Evolutionary conservation across 2,329 filamentous ascomycete species (phyloP).

Genomic region (Scedosporium apiospermum): DNA sequence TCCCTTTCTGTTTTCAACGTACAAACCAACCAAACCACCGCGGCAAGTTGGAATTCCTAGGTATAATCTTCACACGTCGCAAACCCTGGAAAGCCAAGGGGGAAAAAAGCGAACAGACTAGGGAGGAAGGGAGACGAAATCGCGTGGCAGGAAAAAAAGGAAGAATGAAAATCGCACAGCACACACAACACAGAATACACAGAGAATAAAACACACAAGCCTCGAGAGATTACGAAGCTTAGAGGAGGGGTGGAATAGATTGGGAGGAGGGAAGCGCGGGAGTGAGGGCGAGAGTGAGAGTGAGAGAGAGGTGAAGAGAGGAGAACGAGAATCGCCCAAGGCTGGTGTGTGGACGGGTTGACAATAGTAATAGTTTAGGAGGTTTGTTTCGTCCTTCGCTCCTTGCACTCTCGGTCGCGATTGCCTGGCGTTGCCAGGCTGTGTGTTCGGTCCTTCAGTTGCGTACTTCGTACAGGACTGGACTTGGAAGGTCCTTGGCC

Average conservation of each 20-base stretch:
- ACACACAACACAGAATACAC: neutral
- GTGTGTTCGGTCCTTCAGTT: neutral
- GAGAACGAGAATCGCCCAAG: neutral
- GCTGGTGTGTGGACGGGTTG: neutral
- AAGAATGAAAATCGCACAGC: neutral
- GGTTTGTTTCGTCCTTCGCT: neutral
- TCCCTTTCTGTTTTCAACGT: neutral
- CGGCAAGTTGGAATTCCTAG: neutral
- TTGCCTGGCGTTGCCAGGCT: neutral
- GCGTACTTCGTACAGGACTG: neutral
- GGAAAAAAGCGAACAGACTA: conserved; percentile 18
- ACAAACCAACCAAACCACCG: neutral
- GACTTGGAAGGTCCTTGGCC: neutral
- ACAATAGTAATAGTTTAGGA: neutral
- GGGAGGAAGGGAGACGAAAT: neutral
- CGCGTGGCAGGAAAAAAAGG: neutral
- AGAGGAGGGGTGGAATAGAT: conserved; percentile 12
- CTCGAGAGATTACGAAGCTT: neutral
- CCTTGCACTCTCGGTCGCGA: neutral
- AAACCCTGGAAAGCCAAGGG: conserved; percentile 36
- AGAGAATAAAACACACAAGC: neutral
- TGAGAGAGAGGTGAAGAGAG: neutral
- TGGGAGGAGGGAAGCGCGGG: conserved; percentile 1
- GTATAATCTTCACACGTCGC: conserved; percentile 26
- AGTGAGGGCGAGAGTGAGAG: neutral